Base-by-base conservation (phyloP, 2,329 filamentous ascomycete species). In the Nemania sp. region DNA sequence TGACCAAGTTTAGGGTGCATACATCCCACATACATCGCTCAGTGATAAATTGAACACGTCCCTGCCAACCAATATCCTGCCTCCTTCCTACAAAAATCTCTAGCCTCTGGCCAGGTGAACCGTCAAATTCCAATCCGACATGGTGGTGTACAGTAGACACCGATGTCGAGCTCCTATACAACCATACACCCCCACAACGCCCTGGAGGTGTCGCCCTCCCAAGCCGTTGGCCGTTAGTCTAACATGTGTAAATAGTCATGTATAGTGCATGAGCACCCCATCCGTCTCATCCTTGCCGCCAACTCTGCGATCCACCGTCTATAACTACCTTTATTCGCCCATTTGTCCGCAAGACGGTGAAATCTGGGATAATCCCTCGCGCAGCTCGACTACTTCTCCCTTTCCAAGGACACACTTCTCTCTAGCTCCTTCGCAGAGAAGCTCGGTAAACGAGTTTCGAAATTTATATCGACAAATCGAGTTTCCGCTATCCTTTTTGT, bases 1-100 rank as follows among this genome's bases (percentile, higher is more conserved):
- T 29, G 25, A 29, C 25, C 25, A 29, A 29, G 7, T 29, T 7
- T 9, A 13, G 10, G 39, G 57, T 63, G 60, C 50, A 53, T 54
- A 29, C 20, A 18, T 52, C 7, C 42, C 11, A n/a, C 17, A 29
- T n/a, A 17, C 3, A 20, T 15, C 17, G n/a, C 29, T 15, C 17
- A 50, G 34, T 29, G 25, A 7, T 7, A 29, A 4, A 29, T 29
- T 29, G 3, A 7, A 29, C 25, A 29, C 25, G 25, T 3, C 25
- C 3, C 25, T 7, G 7, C 25, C 3, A 29, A 29, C 25, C 25
- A 3, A 29, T 29, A 29, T 29, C 7, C 25, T 7, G 3, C 25
- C 25, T 29, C 3, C 25, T 29, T 7, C 25, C 25, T 29, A 29
- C 4, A 29, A 4, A 29, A 29, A 29, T 7, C 25, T 7, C 25